phyloP scores from a whole-genome alignment of 2,329 filamentous ascomycete species.

The Atkinsonella hypoxylon region DNA sequence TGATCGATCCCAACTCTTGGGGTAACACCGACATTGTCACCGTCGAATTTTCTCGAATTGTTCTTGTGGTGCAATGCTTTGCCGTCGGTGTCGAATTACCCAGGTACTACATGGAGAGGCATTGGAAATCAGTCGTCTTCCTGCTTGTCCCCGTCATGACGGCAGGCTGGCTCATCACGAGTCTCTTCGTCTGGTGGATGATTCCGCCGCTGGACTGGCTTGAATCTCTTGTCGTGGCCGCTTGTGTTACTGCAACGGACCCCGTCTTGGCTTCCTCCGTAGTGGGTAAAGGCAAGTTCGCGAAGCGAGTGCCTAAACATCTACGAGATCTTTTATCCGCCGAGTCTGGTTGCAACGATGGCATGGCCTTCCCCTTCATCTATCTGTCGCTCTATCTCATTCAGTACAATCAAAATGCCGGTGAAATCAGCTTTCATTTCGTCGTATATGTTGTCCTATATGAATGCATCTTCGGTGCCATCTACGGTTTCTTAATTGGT shows the following conservation, averaged over 20 bases:
- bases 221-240: constrained; percentile 74
- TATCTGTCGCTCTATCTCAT: constrained; percentile 88
- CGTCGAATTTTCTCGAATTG: constrained; percentile 78
- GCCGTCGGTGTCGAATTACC: constrained; percentile 84
- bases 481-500: constrained; percentile 79
- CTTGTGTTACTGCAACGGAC: constrained; percentile 94
- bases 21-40: constrained; percentile 78
- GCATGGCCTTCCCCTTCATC: constrained; percentile 98
- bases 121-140: constrained; percentile 87
- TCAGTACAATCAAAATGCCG: constrained; percentile 58
- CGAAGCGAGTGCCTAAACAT: constrained; percentile 94
- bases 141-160: constrained; percentile 95
- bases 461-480: constrained; percentile 84
- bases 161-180: constrained; percentile 86
- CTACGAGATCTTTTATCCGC: constrained; percentile 87
- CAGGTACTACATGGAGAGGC: constrained; percentile 92
- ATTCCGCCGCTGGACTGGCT: constrained; percentile 71
- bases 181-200: constrained; percentile 91
- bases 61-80: constrained; percentile 86
- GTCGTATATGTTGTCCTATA: constrained; percentile 84
- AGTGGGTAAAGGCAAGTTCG: constrained; percentile 97
- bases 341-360: constrained; percentile 97
- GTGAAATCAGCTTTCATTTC: constrained; percentile 70
- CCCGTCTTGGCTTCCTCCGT: constrained; percentile 95
- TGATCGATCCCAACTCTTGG: constrained; percentile 68